Conservation (phyloP, 2,329 filamentous ascomycete genomes). For the Alternaria triticimaculans region DNA sequence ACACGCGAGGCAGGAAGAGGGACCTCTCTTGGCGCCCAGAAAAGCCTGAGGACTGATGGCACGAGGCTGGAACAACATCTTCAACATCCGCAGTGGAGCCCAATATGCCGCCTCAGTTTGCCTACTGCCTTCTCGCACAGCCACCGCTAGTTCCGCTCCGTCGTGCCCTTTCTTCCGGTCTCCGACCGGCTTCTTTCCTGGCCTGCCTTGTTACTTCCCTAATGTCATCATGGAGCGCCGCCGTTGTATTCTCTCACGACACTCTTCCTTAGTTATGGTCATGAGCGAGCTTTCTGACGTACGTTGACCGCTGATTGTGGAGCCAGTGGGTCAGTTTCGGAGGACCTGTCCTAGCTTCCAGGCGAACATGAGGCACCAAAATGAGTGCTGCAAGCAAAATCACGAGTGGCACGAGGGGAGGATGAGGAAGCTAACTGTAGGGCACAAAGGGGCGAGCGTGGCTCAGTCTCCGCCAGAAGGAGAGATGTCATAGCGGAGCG, state of each 20-base stretch:
- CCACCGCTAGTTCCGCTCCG: fast-evolving
- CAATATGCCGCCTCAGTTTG: background rate
- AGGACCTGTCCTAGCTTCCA: background rate
- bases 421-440: background rate
- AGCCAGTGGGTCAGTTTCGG: background rate
- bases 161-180: background rate
- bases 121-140: background rate
- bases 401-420: background rate
- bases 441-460: background rate
- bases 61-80: background rate
- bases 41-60: background rate
- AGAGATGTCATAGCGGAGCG: background rate
- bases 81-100: fast-evolving
- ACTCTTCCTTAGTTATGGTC: background rate
- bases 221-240: background rate
- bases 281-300: background rate
- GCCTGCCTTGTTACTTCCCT: background rate
- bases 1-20: background rate
- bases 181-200: background rate
- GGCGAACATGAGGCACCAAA: background rate
- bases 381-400: background rate
- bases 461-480: background rate
- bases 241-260: background rate
- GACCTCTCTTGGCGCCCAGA: background rate
- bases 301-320: background rate